Evolutionary conservation across 192 early-diverging fungal genomes (phyloP).

Genomic region (Ambispora gerdemannii): DNA sequence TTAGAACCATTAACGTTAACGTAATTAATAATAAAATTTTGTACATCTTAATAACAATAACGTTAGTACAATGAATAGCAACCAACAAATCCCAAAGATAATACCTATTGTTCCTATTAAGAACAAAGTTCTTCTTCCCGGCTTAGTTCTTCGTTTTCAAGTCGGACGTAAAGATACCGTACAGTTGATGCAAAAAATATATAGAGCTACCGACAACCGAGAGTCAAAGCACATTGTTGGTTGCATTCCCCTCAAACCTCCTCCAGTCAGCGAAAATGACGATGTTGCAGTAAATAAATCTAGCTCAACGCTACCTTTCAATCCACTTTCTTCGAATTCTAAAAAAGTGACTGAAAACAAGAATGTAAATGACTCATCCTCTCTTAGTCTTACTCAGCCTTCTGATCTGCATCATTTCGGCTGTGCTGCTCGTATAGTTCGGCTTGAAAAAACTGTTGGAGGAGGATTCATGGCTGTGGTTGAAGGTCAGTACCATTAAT

Average conservation of each 20-base stretch:
- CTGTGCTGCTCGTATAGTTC: conserved; percentile 50
- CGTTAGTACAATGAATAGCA: too few relatives aligned
- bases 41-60: too few relatives aligned
- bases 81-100: conserved; percentile 45
- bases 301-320: not conserved
- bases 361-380: too few relatives aligned
- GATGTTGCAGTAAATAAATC: not conserved
- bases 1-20: too few relatives aligned
- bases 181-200: conserved; percentile 48
- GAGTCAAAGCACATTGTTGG: conserved; percentile 45
- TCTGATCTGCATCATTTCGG: conserved; percentile 41
- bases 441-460: conserved; percentile 55
- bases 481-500: conserved; percentile 48
- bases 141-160: conserved; percentile 56
- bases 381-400: conserved; percentile 20
- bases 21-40: too few relatives aligned
- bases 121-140: conserved; percentile 63
- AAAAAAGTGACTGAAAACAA: conserved; percentile 26
- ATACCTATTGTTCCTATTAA: conserved; percentile 50
- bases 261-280: too few relatives aligned
- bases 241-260: conserved; percentile 36
- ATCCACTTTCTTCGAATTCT: not conserved
- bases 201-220: conserved; percentile 39
- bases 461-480: conserved; percentile 63
- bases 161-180: conserved; percentile 56